These are phyloP conservation scores for Annulohypoxylon nitens DNA, from an alignment of 495 filamentous ascomycete genomes.

Conservation along the genomic window DNA sequence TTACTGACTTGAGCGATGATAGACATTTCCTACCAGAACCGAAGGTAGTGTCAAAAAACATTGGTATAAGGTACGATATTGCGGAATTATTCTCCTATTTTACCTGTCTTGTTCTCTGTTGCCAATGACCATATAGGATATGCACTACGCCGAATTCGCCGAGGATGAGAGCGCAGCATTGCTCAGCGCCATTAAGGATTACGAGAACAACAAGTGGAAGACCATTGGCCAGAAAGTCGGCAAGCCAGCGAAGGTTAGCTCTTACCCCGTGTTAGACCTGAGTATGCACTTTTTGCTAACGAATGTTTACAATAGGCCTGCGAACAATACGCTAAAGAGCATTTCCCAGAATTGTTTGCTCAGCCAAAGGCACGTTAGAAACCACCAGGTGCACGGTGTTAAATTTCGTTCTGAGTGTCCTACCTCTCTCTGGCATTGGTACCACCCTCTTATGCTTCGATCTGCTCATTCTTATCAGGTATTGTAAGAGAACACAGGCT, in stretches of 20 bases:
- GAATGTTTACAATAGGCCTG: conserved; percentile 75
- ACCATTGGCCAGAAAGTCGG: conserved; percentile 94
- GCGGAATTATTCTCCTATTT: conserved; percentile 11
- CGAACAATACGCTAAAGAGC: conserved; percentile 98
- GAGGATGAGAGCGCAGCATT: conserved; percentile 96
- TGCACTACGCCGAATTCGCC: conserved; percentile 99
- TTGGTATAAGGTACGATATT: conserved; percentile 90
- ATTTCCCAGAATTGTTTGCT: conserved; percentile 72
- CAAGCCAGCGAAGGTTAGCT: conserved; percentile 90
- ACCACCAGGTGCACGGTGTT: conserved; percentile 22
- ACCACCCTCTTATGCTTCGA: conserved; percentile 29
- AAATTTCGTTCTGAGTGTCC: conserved; percentile 32
- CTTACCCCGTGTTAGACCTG: not conserved
- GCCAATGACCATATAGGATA: conserved; percentile 73
- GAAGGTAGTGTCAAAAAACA: conserved; percentile 99
- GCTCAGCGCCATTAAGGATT: conserved; percentile 95
- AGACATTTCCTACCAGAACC: conserved; percentile 93
- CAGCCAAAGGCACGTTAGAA: conserved; percentile 48
- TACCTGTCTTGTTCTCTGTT: conserved; percentile 29
- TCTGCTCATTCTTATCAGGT: conserved; percentile 43
- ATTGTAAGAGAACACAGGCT: conserved; percentile 41
- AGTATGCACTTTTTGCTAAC: conserved; percentile 20
- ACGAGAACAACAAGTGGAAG: conserved; percentile 99
- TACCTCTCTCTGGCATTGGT: conserved; percentile 22
- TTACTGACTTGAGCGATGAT: conserved; percentile 47